A percentile compares a stretch with the other conserved stretches of the same genome.
Evolutionary conservation across 768 basidiomycete genomes (phyloP).

Genomic region (Rhodotorula babjevae): DNA sequence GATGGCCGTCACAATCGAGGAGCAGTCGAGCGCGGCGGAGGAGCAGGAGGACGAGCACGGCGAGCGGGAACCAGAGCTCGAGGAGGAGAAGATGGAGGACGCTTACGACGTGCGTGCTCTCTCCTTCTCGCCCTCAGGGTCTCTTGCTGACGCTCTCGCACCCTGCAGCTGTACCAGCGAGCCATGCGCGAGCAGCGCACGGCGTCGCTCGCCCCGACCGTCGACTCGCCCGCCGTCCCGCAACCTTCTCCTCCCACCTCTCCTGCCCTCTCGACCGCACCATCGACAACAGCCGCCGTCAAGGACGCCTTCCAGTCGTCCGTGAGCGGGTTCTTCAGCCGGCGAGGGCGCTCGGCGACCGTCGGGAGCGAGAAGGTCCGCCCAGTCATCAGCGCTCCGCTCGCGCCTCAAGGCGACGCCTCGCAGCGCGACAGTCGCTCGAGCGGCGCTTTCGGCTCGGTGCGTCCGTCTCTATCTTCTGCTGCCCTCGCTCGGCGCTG

Average conservation of each 20-base stretch:
- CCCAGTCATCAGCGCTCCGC: slow-evolving; percentile 28
- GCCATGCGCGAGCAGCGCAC: slow-evolving; percentile 28
- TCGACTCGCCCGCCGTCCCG: background rate
- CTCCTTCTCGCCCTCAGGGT: background rate
- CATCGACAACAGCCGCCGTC: background rate
- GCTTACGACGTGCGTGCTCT: slow-evolving; percentile 29
- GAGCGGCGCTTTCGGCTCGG: slow-evolving; percentile 11
- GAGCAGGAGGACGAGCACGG: background rate
- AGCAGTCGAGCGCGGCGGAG: background rate
- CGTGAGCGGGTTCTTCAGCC: slow-evolving; percentile 10
- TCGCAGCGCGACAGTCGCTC: background rate
- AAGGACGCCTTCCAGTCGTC: slow-evolving; percentile 14
- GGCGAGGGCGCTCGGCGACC: slow-evolving; percentile 1
- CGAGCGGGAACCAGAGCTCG: slow-evolving; percentile 10
- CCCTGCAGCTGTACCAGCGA: slow-evolving; percentile 29
- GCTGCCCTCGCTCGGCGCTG: too few relatives aligned
- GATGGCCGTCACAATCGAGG: background rate
- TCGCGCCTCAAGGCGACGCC: background rate
- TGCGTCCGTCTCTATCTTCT: background rate
- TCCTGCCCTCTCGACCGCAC: background rate
- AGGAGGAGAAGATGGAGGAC: slow-evolving; percentile 38
- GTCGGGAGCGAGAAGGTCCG: slow-evolving; percentile 10
- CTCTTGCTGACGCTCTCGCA: background rate
- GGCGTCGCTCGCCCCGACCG: background rate
- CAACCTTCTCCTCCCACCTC: background rate